phyloP scores from a whole-genome alignment of 1,284 basidiomycete genomes.

The Exobasidium rhododendri region DNA sequence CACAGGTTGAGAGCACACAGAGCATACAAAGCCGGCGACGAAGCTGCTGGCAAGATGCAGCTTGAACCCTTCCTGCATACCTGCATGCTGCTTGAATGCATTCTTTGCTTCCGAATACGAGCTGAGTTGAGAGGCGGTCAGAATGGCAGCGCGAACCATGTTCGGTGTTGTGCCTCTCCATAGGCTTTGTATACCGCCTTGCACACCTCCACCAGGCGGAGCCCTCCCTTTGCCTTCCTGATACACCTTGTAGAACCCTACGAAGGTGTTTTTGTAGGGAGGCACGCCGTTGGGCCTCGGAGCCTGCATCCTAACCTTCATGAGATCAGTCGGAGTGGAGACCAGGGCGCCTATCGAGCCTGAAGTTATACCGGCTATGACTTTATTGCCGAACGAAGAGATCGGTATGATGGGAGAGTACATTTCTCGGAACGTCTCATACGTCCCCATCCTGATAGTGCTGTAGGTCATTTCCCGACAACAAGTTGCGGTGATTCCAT shows the following conservation, averaged over 20 bases:
- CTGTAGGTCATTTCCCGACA: constrained; percentile 38
- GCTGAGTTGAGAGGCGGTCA: constrained; percentile 38
- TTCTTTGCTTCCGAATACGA: constrained; percentile 39
- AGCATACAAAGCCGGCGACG: constrained; percentile 38
- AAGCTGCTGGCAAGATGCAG: constrained; percentile 36
- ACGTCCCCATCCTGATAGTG: constrained; percentile 39
- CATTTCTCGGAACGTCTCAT: constrained; percentile 34
- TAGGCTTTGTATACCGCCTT: constrained; percentile 26
- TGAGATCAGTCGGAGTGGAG: constrained; percentile 36
- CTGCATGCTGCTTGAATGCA: constrained; percentile 21
- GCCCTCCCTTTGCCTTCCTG: neutral
- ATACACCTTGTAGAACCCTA: constrained; percentile 19
- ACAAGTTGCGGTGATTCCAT: constrained; percentile 38
- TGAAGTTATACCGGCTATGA: constrained; percentile 34
- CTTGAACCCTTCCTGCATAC: constrained; percentile 28
- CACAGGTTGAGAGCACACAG: constrained; percentile 31
- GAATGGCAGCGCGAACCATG: constrained; percentile 31
- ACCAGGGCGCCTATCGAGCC: constrained; percentile 37
- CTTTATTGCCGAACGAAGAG: constrained; percentile 32
- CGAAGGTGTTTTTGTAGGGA: constrained; percentile 38
- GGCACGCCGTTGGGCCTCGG: constrained; percentile 24
- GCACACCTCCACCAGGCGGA: neutral
- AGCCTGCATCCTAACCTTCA: constrained; percentile 45
- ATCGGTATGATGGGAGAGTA: constrained; percentile 23
- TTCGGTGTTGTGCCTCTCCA: constrained; percentile 40